Evolutionary conservation across 2,329 filamentous ascomycete species (phyloP), one percentile per base, ranked within the genome.

Genomic region (Penicillium vulpinum): DNA sequence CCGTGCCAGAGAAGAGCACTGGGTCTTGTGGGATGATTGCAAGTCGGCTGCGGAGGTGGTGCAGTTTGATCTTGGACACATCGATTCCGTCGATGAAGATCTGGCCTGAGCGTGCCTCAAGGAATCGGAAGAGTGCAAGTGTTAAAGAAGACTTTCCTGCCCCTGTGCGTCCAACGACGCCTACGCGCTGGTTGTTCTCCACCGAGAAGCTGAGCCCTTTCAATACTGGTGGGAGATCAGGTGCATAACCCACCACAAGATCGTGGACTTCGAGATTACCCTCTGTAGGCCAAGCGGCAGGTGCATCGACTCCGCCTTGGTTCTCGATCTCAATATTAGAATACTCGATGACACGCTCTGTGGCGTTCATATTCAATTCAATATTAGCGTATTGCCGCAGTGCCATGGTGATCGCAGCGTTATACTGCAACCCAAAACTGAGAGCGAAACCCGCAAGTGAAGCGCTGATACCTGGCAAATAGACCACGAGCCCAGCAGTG

Each of bases 1-100:
- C 78, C 0, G 89, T 92, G 22, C 91, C 90, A 0, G 87, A 90
- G 75, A 94, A 93, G 7, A 94, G 80, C 1, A 92, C 89, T 0
- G 90, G 90, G 63, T 93, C 90, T 75, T 92, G 88, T 1, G 90
- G 90, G 52, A 94, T 93, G 63, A 94, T 92, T 36, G 89, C 88
- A 0, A 94, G 75, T 0, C 89, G 82, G n/a, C 85, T 87, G 24
- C 90, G 84, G 11, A 94, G 78, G 54, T 88, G 85, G 54, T 88
- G 62, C 5, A 68, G 60, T 24, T 58, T 65, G 24, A 70, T 64
- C n/a, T 59, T 64, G 1, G 64, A 87, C 50, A 92, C 89, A 51
- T 71, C 66, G 3, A 71, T 22, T 3, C 68, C 70, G 44, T 74
- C 70, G 9, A 75, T 70, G 21, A 65, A 38, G 9, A 73, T 69